Base-by-base conservation (phyloP, 768 basidiomycete genomes). In the Calocera viscosa region DNA sequence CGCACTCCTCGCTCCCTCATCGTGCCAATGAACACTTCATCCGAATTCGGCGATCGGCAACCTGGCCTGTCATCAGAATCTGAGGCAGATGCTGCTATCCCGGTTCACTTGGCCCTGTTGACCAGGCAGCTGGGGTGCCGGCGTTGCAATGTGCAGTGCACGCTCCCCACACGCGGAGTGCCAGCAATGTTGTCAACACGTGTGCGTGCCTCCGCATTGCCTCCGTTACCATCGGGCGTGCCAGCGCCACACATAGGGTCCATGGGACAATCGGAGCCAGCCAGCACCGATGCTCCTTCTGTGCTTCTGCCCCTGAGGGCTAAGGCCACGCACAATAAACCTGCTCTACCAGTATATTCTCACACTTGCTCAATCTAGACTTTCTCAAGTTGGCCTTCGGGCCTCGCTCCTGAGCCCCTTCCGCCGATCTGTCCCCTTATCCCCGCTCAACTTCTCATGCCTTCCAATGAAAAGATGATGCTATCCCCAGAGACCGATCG, bases 61-160 rank as follows among this genome's bases (percentile, higher is more conserved):
- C 11, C 53, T 32, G 26, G 26, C 53, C 30, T 19, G 30, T 19
- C 26, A 60, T 60, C 53, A 60, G 53, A 60, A 7, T 60, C 11
- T 60, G 30, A 26, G 53, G 53, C 26, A 32, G 26, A 32, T 28
- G 16, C 11, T 12, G 14, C 14, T 8, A 28, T 60, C 30, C 8
- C 14, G 30, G 26, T 60, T 19, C 3, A 19, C 16, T 32, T 60
- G 53, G 53, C 53, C 53, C 30, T 60, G 53, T 60, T 60, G 14
- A 60, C 43, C 43, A 47, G 43, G 24, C 43, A 47, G 43, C 43
- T 47, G 53, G 14, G 53, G 30, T 30, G 53, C 53, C 53, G 53
- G 53, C 53, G 53, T 60, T 19, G 53, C 53, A 60, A 60, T 26
- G 53, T 22, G 26, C 24, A 26, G 2, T 60, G 30, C 53, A 60